Evolutionary conservation across 2,329 filamentous ascomycete species (phyloP).

Genomic region (Ascochyta koolunga): DNA sequence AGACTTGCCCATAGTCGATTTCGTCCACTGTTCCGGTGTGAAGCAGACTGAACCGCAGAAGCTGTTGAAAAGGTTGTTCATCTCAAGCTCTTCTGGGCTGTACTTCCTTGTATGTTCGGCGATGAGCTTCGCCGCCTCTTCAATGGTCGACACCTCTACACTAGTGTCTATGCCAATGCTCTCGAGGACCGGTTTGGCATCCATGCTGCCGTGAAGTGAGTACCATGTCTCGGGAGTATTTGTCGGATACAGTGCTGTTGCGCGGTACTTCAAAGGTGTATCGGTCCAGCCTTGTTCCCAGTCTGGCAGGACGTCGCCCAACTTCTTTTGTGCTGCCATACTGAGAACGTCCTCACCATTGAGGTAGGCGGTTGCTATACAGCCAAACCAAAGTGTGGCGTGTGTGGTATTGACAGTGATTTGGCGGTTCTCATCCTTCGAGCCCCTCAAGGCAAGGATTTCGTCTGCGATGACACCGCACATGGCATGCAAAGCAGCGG

Average conservation of each 20-base stretch:
- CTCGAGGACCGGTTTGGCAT: conserved; percentile 51
- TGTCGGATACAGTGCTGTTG: conserved; percentile 51
- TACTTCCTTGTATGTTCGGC: conserved; percentile 34
- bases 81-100: conserved; percentile 37
- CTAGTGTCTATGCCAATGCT: conserved; percentile 54
- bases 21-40: conserved; percentile 52
- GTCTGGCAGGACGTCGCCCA: conserved; percentile 43
- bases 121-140: conserved; percentile 32
- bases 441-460: conserved; percentile 40
- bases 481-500: conserved; percentile 54
- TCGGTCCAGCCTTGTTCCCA: conserved; percentile 49
- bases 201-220: conserved; percentile 58
- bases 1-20: conserved; percentile 53
- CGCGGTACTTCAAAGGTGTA: conserved; percentile 48
- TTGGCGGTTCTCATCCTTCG: conserved; percentile 19
- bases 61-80: conserved; percentile 24
- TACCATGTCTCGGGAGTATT: conserved; percentile 55
- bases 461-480: conserved; percentile 52
- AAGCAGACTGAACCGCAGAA: conserved; percentile 52
- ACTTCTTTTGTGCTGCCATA: conserved; percentile 36
- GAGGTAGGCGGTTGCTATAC: conserved; percentile 48
- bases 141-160: conserved; percentile 13
- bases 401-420: conserved; percentile 57
- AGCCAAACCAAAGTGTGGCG: conserved; percentile 54
- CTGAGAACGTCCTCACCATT: conserved; percentile 38